Evolutionary conservation across 805 yeast species (phyloP), one percentile per base, ranked within the genome.

Genomic region (Kluyveromyces aestuarii): DNA sequence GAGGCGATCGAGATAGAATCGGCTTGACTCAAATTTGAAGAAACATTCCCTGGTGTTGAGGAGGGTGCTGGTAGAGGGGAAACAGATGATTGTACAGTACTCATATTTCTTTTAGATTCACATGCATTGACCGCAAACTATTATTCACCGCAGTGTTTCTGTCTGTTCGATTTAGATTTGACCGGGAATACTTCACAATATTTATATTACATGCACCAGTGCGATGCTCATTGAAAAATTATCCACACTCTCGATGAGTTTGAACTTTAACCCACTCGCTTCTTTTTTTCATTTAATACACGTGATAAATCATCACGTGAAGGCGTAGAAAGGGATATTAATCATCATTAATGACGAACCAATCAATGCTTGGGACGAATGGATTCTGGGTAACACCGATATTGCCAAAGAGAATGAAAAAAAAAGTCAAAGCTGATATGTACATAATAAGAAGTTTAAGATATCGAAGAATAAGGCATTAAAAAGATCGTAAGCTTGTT

Each of bases 1-100:
- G 67, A 57, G 6, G 66, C 56, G 8, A 58, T 53, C 37, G 48
- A 51, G 4, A 52, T 47, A 6, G 30, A 25, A 16, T 19, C 41
- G 11, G 19, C 37, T 38, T 33, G 21, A 25, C 8, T 30, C 16
- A 43, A 18, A 18, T 21, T 16, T 6, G 27, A 17, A 25, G 16
- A 16, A n/a, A 16, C 43, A 6, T 27, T 25, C 27, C 27, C 45
- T 6, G 16, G 14, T 39, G 35, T 30, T 30, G 35, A 7, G 14
- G 35, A 30, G 14, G 35, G 14, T 30, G 35, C 35, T 13, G 35
- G 14, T 10, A 30, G 35, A 11, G 35, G 35, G 14, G 35, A 30
- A 10, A 10, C 35, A 30, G 35, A 30, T 11, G 35, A 30, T 30
- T 30, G 35, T 30, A 30, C 35, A 11, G 14, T 30, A 30, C 35